Evolutionary conservation across 2,329 filamentous ascomycete genomes (phyloP).

Genomic region (Phialocephala sp.): DNA sequence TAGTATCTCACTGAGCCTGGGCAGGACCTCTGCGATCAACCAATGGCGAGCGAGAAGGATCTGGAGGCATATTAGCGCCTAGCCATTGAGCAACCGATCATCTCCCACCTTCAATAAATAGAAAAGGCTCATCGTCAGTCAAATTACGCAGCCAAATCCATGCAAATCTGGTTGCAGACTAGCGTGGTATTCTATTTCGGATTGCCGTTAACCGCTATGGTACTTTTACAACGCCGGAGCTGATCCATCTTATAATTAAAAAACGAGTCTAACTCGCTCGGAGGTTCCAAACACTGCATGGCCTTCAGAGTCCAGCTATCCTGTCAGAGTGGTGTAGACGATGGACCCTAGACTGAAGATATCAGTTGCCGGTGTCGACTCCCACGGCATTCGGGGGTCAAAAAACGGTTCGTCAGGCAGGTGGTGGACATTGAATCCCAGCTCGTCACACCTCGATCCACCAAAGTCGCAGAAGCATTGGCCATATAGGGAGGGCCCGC

Average conservation of each 20-base stretch:
- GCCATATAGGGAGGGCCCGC: slow-evolving; percentile 14
- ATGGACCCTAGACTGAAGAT: slow-evolving; percentile 25
- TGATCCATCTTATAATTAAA: too few species aligned
- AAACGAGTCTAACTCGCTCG: too few species aligned
- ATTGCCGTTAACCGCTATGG: too few species aligned
- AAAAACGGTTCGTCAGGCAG: slow-evolving; percentile 24
- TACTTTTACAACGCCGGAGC: too few species aligned
- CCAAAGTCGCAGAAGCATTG: slow-evolving; percentile 26
- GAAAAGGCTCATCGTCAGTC: slow-evolving; percentile 38
- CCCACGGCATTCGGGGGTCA: slow-evolving; percentile 19
- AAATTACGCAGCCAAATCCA: too few species aligned
- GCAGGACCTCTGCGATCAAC: slow-evolving; percentile 29
- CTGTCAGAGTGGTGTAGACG: slow-evolving; percentile 18
- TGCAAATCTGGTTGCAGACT: too few species aligned
- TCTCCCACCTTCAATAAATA: slow-evolving; percentile 39
- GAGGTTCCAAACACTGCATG: too few species aligned
- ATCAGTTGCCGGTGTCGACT: slow-evolving; percentile 20
- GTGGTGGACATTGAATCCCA: slow-evolving; percentile 20
- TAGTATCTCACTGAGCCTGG: slow-evolving; percentile 36
- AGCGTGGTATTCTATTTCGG: too few species aligned
- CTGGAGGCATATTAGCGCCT: slow-evolving; percentile 41
- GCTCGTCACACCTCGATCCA: slow-evolving; percentile 22
- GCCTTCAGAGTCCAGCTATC: too few species aligned
- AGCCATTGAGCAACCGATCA: slow-evolving; percentile 41
- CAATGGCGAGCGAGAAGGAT: slow-evolving; percentile 41